Base-by-base conservation (phyloP, 352 stramenopile genomes). In the Ophiocytium majus region DNA sequence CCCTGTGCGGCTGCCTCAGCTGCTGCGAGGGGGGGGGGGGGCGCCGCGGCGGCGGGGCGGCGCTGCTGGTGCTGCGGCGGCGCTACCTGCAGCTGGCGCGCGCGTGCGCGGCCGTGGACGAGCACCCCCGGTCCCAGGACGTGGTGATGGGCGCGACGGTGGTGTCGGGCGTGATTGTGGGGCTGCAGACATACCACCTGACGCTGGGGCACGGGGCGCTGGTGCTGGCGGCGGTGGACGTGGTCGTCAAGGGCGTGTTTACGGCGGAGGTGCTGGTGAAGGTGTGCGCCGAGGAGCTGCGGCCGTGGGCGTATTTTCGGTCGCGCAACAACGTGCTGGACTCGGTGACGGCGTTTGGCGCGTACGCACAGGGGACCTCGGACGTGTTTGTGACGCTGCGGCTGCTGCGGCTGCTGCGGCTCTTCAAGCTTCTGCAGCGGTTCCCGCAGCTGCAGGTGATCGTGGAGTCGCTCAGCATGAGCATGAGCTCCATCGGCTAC, bases 381-480 rank as follows among this genome's bases (percentile, higher is more conserved):
- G 93, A 92, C 71, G 90, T 92, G 0, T 34, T 96, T 10, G 94
- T 91, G 19, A 93, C 95, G 90, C 76, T 96, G 78, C 91, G 93
- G 5, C 83, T 96, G 0, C 86, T 96, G 50, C 91, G 93, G 37
- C 78, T 96, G 63, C 81, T 96, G 37, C 92, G 93, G 81, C 17
- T 85, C 33, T 36, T 85, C 9, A 78, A 83, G 82, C 91, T 96
- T 0, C 92, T 96, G 83, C 88, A 93, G 50, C 91, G 92, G 23
- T 94, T 97, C 57, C 93, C 93, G 0, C 92, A 96, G 81, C 89
- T 97, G 10, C 92, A 94, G 33, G 92, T 97, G n/a, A 95, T 97
- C 66, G 93, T 96, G 17, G 93, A 93, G 17, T 93, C 92, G 0
- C 88, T 96, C 28, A 92, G 96, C 85, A 95, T 94, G 84, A 91